phyloP scores from a whole-genome alignment of 345 rosid genomes.

The Salix exigua region DNA sequence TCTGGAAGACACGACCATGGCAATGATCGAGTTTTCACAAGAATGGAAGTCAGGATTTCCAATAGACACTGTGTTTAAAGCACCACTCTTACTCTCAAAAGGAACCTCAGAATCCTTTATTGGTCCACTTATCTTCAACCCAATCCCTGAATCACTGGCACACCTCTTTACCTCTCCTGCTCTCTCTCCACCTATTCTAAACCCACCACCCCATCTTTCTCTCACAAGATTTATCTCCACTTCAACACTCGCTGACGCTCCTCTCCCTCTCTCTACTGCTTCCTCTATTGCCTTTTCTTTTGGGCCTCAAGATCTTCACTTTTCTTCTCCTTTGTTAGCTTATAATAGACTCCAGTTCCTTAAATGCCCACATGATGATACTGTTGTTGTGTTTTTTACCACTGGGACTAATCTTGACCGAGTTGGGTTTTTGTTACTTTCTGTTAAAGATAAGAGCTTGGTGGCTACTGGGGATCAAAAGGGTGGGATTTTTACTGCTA shows the following conservation, averaged over 20 bases:
- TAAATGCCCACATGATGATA: conserved; percentile 22
- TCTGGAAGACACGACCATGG: too few species aligned
- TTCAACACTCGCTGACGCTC: conserved; percentile 18
- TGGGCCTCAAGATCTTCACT: conserved; percentile 12
- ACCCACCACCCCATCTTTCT: conserved; percentile 45
- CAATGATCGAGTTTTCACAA: conserved; percentile 23
- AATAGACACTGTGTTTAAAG: conserved; percentile 29
- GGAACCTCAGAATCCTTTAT: conserved; percentile 29
- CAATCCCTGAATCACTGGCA: conserved; percentile 25
- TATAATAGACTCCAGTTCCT: conserved; percentile 60
- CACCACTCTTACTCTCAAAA: conserved; percentile 33
- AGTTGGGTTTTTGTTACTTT: conserved; percentile 51
- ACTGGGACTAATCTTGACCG: conserved; percentile 59
- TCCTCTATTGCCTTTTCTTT: conserved; percentile 28
- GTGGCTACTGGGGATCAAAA: conserved; percentile 25
- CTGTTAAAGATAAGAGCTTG: conserved; percentile 26
- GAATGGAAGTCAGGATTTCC: conserved; percentile 39
- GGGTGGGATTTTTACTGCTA: conserved; percentile 35
- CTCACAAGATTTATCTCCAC: conserved; percentile 46
- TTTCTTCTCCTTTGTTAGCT: conserved; percentile 15
- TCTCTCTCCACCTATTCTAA: conserved; percentile 24
- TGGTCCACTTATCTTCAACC: conserved; percentile 47
- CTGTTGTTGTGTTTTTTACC: conserved; percentile 49
- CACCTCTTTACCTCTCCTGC: conserved; percentile 30
- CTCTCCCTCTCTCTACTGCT: conserved; percentile 37